Evolutionary conservation across 768 basidiomycete genomes (phyloP), one percentile per base, ranked within the genome.

Genomic region (Mycena crocata): DNA sequence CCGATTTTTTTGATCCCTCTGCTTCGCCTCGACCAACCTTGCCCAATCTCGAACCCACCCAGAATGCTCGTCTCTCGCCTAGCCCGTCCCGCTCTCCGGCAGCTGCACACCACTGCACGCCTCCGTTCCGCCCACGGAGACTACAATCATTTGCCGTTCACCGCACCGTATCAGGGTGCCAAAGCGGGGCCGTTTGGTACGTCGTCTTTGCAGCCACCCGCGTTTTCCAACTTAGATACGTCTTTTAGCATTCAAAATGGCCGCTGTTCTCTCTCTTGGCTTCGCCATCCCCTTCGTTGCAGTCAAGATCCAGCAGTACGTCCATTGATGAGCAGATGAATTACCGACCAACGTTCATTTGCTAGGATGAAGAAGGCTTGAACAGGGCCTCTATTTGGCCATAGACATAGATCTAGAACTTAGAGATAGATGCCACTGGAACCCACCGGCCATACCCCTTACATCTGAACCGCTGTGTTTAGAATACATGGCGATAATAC

Each of bases 211-310:
- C 40, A 17, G 17, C 40, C 37, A 21, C 31, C 31, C 17, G n/a
- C n/a, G 4, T 26, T 23, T 37, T 75, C 71, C 46, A 37, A 13
- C 21, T 10, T 37, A 5, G 39, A 76, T 61, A 2, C 9, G 6
- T 19, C 13, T 19, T 48, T 30, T 17, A 59, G 89, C 76, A 6
- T 50, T 79, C 52, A 90, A 89, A 77, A 66, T 89, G 56, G 66
- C 74, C 28, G 57, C 75, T 8, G 88, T 81, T 77, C 82, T 93
- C 60, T 51, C 75, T 17, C 64, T 80, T 15, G 92, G 91, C 15
- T 91, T 92, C 76, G 76, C 84, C 62, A 86, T 93, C 67, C 92
- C 92, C 30, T 89, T 93, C 77, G 68, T 84, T 58, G 91, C 91
- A 7, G 80, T 86, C 6, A 76, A 73, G 40, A 87, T 84, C 73